A percentile compares a stretch with the other conserved stretches of the same genome.
These are phyloP conservation scores for Aspergillus ruber DNA, from an alignment of 2,329 filamentous ascomycete genomes.

Conservation along the genomic window DNA sequence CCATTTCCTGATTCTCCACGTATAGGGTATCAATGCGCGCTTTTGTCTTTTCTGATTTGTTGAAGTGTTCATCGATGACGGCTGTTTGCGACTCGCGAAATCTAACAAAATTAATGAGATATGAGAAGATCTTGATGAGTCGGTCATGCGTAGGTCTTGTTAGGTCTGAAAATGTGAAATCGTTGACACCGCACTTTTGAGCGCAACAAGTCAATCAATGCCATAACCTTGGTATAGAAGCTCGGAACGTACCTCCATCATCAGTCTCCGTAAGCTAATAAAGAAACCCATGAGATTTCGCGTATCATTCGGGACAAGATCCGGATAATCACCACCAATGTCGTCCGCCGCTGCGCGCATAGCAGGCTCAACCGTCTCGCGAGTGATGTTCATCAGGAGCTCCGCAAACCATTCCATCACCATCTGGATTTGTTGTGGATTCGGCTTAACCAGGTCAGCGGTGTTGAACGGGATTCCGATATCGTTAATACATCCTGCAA, in stretches of 20 bases:
- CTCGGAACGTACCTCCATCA: slow-evolving; percentile 52
- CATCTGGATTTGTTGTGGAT: slow-evolving; percentile 89
- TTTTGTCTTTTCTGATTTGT: slow-evolving; percentile 81
- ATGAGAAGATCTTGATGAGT: slow-evolving; percentile 90
- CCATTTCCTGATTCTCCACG: slow-evolving; percentile 79
- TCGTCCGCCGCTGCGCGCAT: slow-evolving; percentile 91
- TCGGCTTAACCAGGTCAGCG: slow-evolving; percentile 85
- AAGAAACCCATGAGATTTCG: slow-evolving; percentile 96
- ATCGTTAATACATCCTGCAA: slow-evolving; percentile 94
- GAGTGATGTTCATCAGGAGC: slow-evolving; percentile 84
- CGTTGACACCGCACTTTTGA: slow-evolving; percentile 72
- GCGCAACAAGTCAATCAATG: not conserved
- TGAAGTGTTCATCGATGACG: slow-evolving; percentile 89
- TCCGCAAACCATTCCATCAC: slow-evolving; percentile 98
- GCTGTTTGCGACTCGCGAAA: slow-evolving; percentile 89
- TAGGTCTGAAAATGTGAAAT: slow-evolving; percentile 89
- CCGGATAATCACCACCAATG: slow-evolving; percentile 73
- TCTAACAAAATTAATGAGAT: slow-evolving; percentile 96
- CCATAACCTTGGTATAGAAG: not conserved
- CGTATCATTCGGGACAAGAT: slow-evolving; percentile 79
- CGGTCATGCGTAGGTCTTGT: slow-evolving; percentile 86
- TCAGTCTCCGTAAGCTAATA: slow-evolving; percentile 68
- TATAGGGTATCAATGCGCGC: slow-evolving; percentile 80
- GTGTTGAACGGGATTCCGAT: slow-evolving; percentile 86
- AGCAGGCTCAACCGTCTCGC: slow-evolving; percentile 86